Percentiles rank a stretch among this genome's conserved stretches.
Evolutionary conservation across 2,329 filamentous ascomycete genomes (phyloP).

Genomic region (Colletotrichum nymphaeae): DNA sequence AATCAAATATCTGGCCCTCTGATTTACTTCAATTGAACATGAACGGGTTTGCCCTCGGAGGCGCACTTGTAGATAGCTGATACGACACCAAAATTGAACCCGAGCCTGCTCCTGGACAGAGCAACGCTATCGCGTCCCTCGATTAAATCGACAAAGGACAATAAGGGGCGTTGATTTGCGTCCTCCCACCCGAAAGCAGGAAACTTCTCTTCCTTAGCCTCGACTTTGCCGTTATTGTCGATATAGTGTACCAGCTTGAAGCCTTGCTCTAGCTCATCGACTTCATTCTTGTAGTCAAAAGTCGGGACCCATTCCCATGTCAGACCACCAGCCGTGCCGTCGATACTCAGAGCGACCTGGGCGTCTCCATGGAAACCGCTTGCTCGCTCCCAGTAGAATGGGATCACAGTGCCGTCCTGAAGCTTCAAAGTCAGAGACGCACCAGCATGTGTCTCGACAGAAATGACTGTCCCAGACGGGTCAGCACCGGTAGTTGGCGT

Average conservation of each 20-base stretch:
- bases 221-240: not conserved
- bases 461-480: not conserved
- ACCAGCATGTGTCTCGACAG: slow-evolving; percentile 1
- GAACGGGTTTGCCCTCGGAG: not conserved
- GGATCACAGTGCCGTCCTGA: not conserved
- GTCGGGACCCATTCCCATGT: slow-evolving; percentile 20
- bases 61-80: slow-evolving; percentile 16
- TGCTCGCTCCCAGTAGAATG: slow-evolving; percentile 15
- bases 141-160: slow-evolving; percentile 17
- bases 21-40: not conserved
- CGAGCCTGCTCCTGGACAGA: not conserved
- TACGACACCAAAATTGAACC: slow-evolving; percentile 21
- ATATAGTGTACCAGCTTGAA: not conserved
- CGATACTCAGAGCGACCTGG: not conserved
- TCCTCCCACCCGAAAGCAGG: slow-evolving; percentile 19
- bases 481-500: slow-evolving; percentile 11
- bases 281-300: slow-evolving; percentile 10
- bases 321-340: slow-evolving; percentile 9
- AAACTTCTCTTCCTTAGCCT: slow-evolving; percentile 1
- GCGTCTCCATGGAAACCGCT: slow-evolving; percentile 19
- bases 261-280: not conserved
- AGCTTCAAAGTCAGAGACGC: not conserved
- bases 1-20: not conserved
- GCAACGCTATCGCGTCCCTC: slow-evolving; percentile 1
- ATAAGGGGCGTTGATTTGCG: slow-evolving; percentile 6